Conservation (phyloP, 768 basidiomycete genomes). For the Psilocybe azurescens region DNA sequence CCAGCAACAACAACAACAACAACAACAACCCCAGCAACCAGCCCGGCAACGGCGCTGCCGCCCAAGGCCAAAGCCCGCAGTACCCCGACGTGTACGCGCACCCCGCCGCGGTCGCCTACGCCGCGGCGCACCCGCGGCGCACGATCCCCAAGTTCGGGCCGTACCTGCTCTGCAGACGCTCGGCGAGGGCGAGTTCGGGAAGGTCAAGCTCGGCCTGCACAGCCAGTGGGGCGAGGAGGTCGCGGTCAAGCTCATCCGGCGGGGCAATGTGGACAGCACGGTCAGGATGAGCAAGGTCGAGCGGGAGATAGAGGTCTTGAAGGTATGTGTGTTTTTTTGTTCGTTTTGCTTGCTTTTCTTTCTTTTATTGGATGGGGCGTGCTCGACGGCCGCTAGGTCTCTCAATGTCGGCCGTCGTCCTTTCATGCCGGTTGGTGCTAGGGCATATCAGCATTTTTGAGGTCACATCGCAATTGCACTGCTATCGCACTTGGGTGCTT, state of each 20-base stretch:
- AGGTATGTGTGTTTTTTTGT: conserved; percentile 49
- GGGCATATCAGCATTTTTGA: too few species aligned
- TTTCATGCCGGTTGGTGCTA: too few species aligned
- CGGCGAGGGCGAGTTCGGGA: conserved; percentile 98
- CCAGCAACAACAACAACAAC: conserved; percentile 29
- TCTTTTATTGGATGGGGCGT: too few species aligned
- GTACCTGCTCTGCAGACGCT: conserved; percentile 95
- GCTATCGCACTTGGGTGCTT: too few species aligned
- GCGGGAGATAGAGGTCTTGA: conserved; percentile 95
- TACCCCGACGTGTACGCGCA: conserved; percentile 75
- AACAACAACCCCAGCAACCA: neutral
- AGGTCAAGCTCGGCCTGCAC: conserved; percentile 98
- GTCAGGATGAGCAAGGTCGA: conserved; percentile 95
- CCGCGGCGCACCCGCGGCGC: conserved; percentile 81
- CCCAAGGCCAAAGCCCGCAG: neutral
- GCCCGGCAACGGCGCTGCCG: neutral
- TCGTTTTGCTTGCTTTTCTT: neutral
- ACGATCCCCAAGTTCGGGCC: conserved; percentile 94
- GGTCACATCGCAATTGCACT: too few species aligned
- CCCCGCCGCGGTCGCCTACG: conserved; percentile 85
- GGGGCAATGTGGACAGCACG: conserved; percentile 88
- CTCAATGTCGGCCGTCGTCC: too few species aligned
- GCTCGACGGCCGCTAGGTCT: too few species aligned
- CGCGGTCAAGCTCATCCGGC: conserved; percentile 95
- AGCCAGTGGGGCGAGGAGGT: conserved; percentile 95